Evolutionary conservation across 768 basidiomycete species (phyloP).

Genomic region (Lyophyllum atratum): DNA sequence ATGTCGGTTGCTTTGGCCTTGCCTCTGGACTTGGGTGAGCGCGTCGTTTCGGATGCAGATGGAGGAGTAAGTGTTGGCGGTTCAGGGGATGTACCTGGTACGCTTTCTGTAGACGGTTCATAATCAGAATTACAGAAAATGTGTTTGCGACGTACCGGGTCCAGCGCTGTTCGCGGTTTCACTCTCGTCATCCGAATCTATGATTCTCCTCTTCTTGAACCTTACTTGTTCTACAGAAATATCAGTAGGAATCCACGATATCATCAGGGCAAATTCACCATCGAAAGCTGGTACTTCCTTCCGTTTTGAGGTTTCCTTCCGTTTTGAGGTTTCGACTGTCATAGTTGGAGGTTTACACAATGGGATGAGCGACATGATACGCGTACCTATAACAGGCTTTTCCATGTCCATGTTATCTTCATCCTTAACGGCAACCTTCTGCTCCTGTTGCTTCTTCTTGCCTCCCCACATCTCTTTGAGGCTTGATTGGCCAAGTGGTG

Average conservation of each 20-base stretch:
- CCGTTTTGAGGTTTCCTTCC: no score
- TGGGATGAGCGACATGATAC: not conserved
- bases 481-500: slow-evolving; percentile 77
- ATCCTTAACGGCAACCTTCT: slow-evolving; percentile 17
- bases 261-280: slow-evolving; percentile 2
- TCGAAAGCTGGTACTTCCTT: slow-evolving; percentile 29
- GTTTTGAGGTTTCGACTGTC: slow-evolving; percentile 39
- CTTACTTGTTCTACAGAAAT: slow-evolving; percentile 31
- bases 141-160: slow-evolving; percentile 5
- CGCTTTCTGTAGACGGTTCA: not conserved
- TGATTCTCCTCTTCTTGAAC: slow-evolving; percentile 53
- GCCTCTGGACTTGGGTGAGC: slow-evolving; percentile 21
- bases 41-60: slow-evolving; percentile 9
- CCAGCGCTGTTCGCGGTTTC: slow-evolving; percentile 16
- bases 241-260: not conserved
- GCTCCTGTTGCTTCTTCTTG: slow-evolving; percentile 24
- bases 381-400: slow-evolving; percentile 23
- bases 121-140: not conserved
- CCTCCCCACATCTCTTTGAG: slow-evolving; percentile 73
- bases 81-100: slow-evolving; percentile 9
- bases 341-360: not conserved
- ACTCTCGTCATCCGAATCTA: slow-evolving; percentile 57
- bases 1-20: slow-evolving; percentile 24
- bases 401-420: slow-evolving; percentile 32
- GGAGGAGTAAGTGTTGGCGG: no score